A percentile compares a stretch with the other conserved stretches of the same genome.
Evolutionary conservation across 139 green algal genomes (phyloP).

Genomic region (Picochlorum sp.): DNA sequence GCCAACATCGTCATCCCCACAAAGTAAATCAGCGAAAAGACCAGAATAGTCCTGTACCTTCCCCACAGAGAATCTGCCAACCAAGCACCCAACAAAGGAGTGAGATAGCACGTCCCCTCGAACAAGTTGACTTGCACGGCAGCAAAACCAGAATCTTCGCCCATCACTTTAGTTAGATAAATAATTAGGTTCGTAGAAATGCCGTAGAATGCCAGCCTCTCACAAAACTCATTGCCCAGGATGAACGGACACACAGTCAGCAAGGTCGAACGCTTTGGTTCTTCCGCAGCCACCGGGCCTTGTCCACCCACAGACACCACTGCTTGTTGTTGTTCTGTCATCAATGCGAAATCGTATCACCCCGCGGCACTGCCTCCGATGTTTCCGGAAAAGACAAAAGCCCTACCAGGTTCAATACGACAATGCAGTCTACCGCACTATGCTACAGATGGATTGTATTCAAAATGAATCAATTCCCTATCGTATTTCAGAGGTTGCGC

Average conservation of each 20-base stretch:
- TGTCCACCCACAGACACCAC: not conserved
- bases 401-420: no score
- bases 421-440: no score
- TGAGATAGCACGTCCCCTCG: conserved; percentile 88
- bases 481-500: no score
- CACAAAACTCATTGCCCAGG: conserved; percentile 86
- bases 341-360: no score
- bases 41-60: conserved; percentile 90
- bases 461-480: no score
- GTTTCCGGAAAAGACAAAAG: no score
- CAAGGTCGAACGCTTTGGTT: conserved; percentile 42
- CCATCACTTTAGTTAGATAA: conserved; percentile 77
- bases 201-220: conserved; percentile 85
- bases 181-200: conserved; percentile 85
- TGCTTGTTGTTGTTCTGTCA: not conserved
- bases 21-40: conserved; percentile 89
- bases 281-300: not conserved
- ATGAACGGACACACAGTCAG: conserved; percentile 84
- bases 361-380: no score
- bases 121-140: conserved; percentile 80
- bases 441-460: no score
- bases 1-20: conserved; percentile 67
- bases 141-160: conserved; percentile 58
- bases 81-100: conserved; percentile 84
- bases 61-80: conserved; percentile 83